phyloP scores from a whole-genome alignment of 306 rosid species.

The Castanea sativa region DNA sequence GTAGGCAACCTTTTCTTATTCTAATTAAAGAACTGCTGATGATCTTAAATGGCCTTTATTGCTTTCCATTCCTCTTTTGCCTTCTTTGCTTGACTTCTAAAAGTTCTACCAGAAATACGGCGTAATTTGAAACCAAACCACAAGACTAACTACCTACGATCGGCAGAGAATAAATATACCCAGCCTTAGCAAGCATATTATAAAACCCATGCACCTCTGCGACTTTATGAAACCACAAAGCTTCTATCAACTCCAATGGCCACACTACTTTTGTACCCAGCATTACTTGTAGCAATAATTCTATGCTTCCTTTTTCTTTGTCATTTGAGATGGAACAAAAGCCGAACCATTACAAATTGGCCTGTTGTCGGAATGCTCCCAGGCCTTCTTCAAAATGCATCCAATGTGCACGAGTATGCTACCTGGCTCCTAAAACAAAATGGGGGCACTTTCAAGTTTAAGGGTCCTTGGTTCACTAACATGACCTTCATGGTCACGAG shows the following conservation, averaged over 20 bases:
- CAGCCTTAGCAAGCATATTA: no score
- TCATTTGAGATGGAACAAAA: not conserved
- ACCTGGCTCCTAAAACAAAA: not conserved
- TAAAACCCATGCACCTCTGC: no score
- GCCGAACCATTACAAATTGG: slow-evolving; percentile 15
- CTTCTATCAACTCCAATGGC: not conserved
- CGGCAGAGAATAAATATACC: no score
- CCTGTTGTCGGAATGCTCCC: slow-evolving; percentile 49
- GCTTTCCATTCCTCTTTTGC: no score
- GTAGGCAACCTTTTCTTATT: no score
- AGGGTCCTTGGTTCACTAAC: slow-evolving; percentile 36
- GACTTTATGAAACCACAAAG: no score
- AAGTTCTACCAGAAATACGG: no score
- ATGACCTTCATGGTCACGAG: slow-evolving; percentile 12
- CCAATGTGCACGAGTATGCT: slow-evolving; percentile 7
- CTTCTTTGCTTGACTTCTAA: no score
- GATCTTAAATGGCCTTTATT: no score
- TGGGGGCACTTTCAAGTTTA: slow-evolving; percentile 21
- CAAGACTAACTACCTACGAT: no score
- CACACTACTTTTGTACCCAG: not conserved
- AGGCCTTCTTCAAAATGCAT: not conserved
- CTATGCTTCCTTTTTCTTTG: not conserved
- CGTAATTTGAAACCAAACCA: no score
- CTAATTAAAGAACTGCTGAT: no score
- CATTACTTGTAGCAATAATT: not conserved